Conservation (phyloP, 2,329 filamentous ascomycete genomes). For the Mycosphaerella sp. region DNA sequence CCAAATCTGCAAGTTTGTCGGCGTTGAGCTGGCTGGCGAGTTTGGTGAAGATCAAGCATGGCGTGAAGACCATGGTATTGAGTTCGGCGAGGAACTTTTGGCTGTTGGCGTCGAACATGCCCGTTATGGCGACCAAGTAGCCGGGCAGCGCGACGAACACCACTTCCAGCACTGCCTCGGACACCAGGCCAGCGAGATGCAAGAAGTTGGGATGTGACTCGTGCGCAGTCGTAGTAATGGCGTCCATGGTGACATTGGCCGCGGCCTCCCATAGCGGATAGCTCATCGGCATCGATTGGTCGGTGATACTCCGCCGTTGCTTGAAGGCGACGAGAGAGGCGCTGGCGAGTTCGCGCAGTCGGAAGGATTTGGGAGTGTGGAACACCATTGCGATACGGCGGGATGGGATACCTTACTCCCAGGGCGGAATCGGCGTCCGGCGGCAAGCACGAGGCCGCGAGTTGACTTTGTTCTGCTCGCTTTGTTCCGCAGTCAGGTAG, state of each 20-base stretch:
- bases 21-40: conserved; percentile 89
- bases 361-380: conserved; percentile 45
- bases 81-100: conserved; percentile 96
- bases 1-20: conserved; percentile 81
- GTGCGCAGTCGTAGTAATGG: conserved; percentile 19
- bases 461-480: no score
- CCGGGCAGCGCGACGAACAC: conserved; percentile 92
- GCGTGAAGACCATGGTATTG: conserved; percentile 94
- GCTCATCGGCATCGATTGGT: conserved; percentile 25
- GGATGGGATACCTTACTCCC: no score
- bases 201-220: conserved; percentile 54
- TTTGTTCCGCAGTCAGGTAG: no score
- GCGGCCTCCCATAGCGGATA: conserved; percentile 29
- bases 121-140: conserved; percentile 82
- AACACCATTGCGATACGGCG: conserved; percentile 22
- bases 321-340: conserved; percentile 37
- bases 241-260: conserved; percentile 29
- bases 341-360: conserved; percentile 28
- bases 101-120: conserved; percentile 90
- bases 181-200: conserved; percentile 74
- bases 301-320: conserved; percentile 28
- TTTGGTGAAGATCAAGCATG: conserved; percentile 96
- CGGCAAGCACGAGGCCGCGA: no score
- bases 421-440: no score
- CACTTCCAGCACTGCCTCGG: conserved; percentile 90